phyloP scores from a whole-genome alignment of 225 moss, liverwort and hornwort genomes.

The Climacium dendroides region DNA sequence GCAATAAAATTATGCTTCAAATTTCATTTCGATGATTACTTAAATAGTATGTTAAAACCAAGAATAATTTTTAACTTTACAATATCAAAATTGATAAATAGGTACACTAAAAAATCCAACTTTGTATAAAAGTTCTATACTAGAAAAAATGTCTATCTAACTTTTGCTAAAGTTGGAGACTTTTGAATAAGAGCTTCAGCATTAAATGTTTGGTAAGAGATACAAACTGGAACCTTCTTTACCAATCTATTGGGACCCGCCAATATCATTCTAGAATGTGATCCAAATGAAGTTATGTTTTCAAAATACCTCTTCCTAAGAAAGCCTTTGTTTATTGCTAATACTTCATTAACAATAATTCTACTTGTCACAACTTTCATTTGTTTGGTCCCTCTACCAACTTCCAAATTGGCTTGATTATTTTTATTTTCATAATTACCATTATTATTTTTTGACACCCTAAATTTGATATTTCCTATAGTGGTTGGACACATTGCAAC shows the following conservation, averaged over 20 bases:
- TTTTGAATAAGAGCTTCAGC: background rate
- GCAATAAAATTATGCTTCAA: background rate
- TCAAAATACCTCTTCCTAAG: background rate
- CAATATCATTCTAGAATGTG: background rate
- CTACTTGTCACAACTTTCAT: conserved; percentile 3
- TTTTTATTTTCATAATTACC: background rate
- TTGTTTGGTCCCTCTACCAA: background rate
- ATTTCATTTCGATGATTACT: background rate
- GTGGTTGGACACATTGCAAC: background rate
- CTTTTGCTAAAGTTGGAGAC: background rate
- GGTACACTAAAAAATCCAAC: background rate
- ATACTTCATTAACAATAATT: background rate
- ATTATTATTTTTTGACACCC: background rate
- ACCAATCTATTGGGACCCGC: background rate
- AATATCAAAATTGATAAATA: background rate
- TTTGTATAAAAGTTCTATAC: background rate
- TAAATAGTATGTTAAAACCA: background rate
- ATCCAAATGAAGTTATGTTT: background rate
- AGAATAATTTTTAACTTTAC: too few relatives aligned
- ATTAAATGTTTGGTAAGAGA: conserved; percentile 18
- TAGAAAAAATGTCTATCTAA: background rate
- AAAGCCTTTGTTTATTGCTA: background rate
- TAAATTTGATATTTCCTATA: conserved; percentile 18
- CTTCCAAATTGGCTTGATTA: background rate
- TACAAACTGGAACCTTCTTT: conserved; percentile 1